Percentiles rank a stretch among this genome's conserved stretches.
phyloP scores from a whole-genome alignment of 345 rosid genomes.

The Rhodomyrtus tomentosa region DNA sequence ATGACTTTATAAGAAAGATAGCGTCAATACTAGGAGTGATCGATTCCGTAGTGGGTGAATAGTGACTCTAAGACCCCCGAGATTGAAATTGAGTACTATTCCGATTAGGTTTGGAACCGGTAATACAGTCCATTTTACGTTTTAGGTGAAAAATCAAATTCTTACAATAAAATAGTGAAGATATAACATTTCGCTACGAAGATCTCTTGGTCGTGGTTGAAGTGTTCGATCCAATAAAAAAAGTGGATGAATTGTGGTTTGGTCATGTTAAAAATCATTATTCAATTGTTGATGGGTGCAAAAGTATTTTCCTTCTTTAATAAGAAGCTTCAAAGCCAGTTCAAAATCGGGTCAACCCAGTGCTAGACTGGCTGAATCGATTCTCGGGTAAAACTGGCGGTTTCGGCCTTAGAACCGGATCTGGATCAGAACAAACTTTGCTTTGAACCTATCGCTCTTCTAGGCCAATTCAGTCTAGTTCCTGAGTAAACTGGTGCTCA shows the following conservation, averaged over 20 bases:
- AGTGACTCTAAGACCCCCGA: not conserved
- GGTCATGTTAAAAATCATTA: not conserved
- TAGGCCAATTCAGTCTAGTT: not conserved
- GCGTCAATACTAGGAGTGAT: not conserved
- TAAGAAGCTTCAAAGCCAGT: not conserved
- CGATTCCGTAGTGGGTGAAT: not conserved
- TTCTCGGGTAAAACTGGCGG: not conserved
- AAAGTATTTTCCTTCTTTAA: not conserved
- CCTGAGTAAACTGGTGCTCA: not conserved
- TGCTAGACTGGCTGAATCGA: not conserved
- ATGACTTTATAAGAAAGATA: not conserved
- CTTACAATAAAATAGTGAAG: not conserved
- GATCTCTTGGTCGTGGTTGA: not conserved
- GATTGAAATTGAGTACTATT: not conserved
- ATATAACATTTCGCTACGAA: not conserved
- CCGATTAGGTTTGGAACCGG: not conserved
- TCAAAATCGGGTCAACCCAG: accelerated
- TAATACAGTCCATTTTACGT: not conserved
- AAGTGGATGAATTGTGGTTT: not conserved
- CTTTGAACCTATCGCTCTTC: not conserved
- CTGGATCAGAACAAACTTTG: not conserved
- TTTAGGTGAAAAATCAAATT: not conserved
- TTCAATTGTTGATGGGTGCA: not conserved
- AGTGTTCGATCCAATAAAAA: not conserved
- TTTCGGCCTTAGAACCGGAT: not conserved